Evolutionary conservation across 106 monocot species (phyloP).

Genomic region (Hemerocallis citrina): DNA sequence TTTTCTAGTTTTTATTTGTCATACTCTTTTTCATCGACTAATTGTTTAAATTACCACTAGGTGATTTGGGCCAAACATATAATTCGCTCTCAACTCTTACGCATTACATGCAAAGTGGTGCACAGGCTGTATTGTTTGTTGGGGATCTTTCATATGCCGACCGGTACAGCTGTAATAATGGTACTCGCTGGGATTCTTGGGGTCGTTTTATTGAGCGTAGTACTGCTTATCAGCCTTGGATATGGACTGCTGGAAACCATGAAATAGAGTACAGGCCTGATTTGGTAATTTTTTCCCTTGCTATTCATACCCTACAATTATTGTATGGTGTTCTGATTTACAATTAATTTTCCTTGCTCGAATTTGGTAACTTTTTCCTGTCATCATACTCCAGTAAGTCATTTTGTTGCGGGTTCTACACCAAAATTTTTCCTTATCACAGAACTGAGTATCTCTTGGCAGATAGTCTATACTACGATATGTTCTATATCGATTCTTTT

Average conservation of each 20-base stretch:
- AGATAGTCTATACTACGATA: no score
- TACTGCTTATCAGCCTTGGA: constrained; percentile 83
- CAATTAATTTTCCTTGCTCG: neutral
- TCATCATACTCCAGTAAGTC: neutral
- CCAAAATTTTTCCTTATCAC: neutral
- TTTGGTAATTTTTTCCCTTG: constrained; percentile 42
- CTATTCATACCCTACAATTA: neutral
- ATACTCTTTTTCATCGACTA: neutral
- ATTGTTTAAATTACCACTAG: constrained; percentile 19
- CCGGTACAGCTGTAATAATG: constrained; percentile 66
- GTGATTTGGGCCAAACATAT: constrained; percentile 97
- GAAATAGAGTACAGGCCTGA: constrained; percentile 89
- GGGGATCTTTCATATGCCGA: constrained; percentile 98
- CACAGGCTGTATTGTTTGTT: constrained; percentile 73
- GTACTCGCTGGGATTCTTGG: constrained; percentile 92
- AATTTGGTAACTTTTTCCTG: neutral
- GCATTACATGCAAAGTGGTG: constrained; percentile 77
- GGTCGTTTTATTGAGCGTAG: constrained; percentile 66
- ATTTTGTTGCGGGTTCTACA: neutral
- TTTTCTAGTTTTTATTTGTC: neutral
- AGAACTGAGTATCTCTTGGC: no score
- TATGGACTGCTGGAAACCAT: constrained; percentile 89
- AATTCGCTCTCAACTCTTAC: constrained; percentile 91
- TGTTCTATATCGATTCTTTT: no score
- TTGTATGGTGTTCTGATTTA: neutral